Conservation (phyloP, 495 filamentous ascomycete genomes). For the Penicillium lagena region DNA sequence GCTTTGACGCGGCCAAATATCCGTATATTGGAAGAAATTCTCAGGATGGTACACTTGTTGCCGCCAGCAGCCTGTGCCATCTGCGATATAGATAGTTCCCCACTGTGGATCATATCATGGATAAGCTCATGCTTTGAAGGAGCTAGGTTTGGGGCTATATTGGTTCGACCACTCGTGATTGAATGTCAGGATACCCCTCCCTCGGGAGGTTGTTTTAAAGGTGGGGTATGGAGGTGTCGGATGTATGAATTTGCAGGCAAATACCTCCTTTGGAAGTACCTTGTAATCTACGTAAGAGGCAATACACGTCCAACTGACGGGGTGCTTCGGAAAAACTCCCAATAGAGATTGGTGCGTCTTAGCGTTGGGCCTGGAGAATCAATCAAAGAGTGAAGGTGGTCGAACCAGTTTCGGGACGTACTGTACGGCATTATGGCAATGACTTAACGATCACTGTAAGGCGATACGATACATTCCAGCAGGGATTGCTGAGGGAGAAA, state of each 20-base stretch:
- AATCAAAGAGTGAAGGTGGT: too few relatives aligned
- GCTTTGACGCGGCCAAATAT: slow-evolving; percentile 21
- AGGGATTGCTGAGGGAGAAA: too few relatives aligned
- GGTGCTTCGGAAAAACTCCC: not conserved
- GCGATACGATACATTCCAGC: too few relatives aligned
- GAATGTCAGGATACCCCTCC: slow-evolving; percentile 3
- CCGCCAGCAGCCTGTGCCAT: slow-evolving; percentile 11
- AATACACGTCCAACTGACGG: not conserved
- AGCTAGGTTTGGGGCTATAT: slow-evolving; percentile 9
- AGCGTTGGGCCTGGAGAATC: not conserved
- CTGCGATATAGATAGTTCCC: slow-evolving; percentile 8
- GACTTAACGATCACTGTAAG: too few relatives aligned
- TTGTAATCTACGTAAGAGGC: not conserved
- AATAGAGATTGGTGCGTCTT: slow-evolving; percentile 2
- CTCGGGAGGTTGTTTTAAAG: not conserved
- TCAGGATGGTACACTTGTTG: slow-evolving; percentile 14
- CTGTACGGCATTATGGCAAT: too few relatives aligned
- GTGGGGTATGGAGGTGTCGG: slow-evolving; percentile 2
- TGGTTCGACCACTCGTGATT: slow-evolving; percentile 4
- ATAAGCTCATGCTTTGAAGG: slow-evolving; percentile 8
- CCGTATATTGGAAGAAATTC: slow-evolving; percentile 20
- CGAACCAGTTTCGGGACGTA: too few relatives aligned
- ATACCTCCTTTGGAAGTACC: slow-evolving; percentile 1
- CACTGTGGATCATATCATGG: slow-evolving; percentile 9
- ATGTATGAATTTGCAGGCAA: slow-evolving; percentile 1